phyloP scores from a whole-genome alignment of 2,329 filamentous ascomycete species.

The Clarireedia monteithiana region DNA sequence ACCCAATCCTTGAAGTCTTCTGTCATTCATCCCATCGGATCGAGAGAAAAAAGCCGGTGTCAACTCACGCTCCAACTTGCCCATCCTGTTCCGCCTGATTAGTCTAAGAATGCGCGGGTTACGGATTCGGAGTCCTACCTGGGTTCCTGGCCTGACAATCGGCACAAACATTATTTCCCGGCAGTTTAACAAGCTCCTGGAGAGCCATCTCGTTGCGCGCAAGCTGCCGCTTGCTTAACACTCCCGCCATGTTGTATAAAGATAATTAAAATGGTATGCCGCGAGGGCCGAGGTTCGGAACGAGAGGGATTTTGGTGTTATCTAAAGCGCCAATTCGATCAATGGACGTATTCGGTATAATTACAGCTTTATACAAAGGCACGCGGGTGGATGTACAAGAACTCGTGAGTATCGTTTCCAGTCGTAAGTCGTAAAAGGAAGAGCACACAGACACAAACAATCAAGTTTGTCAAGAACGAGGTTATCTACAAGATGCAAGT shows the following conservation, averaged over 20 bases:
- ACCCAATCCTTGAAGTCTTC: slow-evolving; percentile 9
- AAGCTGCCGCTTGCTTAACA: slow-evolving; percentile 92
- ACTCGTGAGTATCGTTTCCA: slow-evolving; percentile 15
- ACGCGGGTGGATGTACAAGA: slow-evolving; percentile 17
- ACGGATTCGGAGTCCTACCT: slow-evolving; percentile 48
- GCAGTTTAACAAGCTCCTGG: slow-evolving; percentile 80
- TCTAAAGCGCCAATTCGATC: slow-evolving; percentile 1
- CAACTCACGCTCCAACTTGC: slow-evolving; percentile 31
- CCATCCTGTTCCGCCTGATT: slow-evolving; percentile 23
- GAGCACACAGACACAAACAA: not conserved
- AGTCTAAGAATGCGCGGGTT: not conserved
- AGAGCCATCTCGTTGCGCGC: slow-evolving; percentile 90
- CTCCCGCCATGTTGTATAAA: slow-evolving; percentile 51
- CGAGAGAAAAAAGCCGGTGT: not conserved
- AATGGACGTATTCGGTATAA: slow-evolving; percentile 6
- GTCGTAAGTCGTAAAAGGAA: slow-evolving; percentile 16
- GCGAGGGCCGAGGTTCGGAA: not conserved
- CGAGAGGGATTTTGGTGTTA: not conserved
- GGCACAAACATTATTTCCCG: slow-evolving; percentile 89
- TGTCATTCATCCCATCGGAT: not conserved
- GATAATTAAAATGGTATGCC: slow-evolving; percentile 5
- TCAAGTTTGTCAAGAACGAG: not conserved
- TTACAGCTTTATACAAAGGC: slow-evolving; percentile 21
- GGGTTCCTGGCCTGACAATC: slow-evolving; percentile 90
- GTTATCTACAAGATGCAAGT: not conserved